Conservation (phyloP, 2,329 filamentous ascomycete genomes). For the Pyrenochaeta sp. region DNA sequence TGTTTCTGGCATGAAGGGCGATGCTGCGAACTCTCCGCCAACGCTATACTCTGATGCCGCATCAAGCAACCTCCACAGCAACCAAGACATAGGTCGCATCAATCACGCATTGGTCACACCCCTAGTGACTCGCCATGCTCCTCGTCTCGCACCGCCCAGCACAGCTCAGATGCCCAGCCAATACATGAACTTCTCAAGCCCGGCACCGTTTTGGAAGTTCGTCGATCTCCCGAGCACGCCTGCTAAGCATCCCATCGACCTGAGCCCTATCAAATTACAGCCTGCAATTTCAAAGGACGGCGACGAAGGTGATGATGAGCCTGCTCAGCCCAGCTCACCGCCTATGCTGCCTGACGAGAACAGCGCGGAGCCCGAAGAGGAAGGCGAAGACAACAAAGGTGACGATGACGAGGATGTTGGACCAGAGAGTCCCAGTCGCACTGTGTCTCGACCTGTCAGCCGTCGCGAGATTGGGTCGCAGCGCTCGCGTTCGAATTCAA, state of each 20-base stretch:
- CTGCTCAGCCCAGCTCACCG: conserved; percentile 44
- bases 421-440: conserved; percentile 46
- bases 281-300: conserved; percentile 41
- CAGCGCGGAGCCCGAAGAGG: conserved; percentile 39
- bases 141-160: conserved; percentile 78
- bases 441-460: conserved; percentile 46
- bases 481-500: conserved; percentile 43
- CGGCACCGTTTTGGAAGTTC: conserved; percentile 89
- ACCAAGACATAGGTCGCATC: conserved; percentile 33
- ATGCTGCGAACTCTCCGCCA: conserved; percentile 47
- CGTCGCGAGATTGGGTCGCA: conserved; percentile 38
- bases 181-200: conserved; percentile 85
- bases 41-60: conserved; percentile 47
- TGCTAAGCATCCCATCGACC: conserved; percentile 52
- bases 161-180: conserved; percentile 83
- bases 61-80: conserved; percentile 40
- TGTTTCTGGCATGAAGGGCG: conserved; percentile 41
- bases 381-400: conserved; percentile 40
- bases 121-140: conserved; percentile 76
- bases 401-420: conserved; percentile 46
- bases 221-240: conserved; percentile 80
- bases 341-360: conserved; percentile 39
- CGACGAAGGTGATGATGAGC: conserved; percentile 42
- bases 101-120: conserved; percentile 65
- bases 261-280: conserved; percentile 48